Base-by-base conservation (phyloP, 2,329 filamentous ascomycete genomes). In the Sclerotinia minor region DNA sequence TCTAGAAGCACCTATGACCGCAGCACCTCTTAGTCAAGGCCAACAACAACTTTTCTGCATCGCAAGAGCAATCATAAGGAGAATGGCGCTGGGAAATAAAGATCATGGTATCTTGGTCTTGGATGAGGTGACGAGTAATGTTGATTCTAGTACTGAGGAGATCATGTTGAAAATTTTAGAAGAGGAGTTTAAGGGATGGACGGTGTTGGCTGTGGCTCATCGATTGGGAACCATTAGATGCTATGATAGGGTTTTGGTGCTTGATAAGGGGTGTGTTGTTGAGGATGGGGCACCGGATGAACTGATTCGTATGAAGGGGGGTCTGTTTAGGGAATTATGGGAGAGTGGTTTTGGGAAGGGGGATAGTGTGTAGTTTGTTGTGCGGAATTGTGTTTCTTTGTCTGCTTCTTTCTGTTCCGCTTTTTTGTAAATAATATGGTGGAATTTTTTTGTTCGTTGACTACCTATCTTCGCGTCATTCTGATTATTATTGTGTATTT, bases 201-300 rank as follows among this genome's bases (percentile, higher is more conserved):
- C 85, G 2, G 80, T 88, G 32, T 69, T 75, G 53, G 61, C 71
- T 3, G 70, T 75, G 1, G 73, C 71, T 35, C 73, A 75, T 69
- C 67, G 72, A 21, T 59, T 75, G 19, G 61, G 73, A 19, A 82
- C 79, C 0, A 80, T 82, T 55, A 74, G 78, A n/a, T 80, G 81
- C 67, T 82, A 80, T 71, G 81, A 83, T 71, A 77, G 75, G 35
- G 76, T 83, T 61, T 76, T 78, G 2, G 79, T 83, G 15, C 78
- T 83, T 77, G 79, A 82, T 59, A 69, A 44, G n/a, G 69, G 69
- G n/a, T 81, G 85, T 70, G 88, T 97, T 24, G 84, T 94, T 13
- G 94, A 98, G 97, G 97, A 86, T 76, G 94, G 88, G 19, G 89
- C 94, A 73, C 94, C 94, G 0, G 93, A 88, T 81, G 87, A 91